A percentile compares a stretch with the other conserved stretches of the same genome.
phyloP scores from a whole-genome alignment of 228 moss, liverwort and hornwort species.

The Sphagnum magellanicum region DNA sequence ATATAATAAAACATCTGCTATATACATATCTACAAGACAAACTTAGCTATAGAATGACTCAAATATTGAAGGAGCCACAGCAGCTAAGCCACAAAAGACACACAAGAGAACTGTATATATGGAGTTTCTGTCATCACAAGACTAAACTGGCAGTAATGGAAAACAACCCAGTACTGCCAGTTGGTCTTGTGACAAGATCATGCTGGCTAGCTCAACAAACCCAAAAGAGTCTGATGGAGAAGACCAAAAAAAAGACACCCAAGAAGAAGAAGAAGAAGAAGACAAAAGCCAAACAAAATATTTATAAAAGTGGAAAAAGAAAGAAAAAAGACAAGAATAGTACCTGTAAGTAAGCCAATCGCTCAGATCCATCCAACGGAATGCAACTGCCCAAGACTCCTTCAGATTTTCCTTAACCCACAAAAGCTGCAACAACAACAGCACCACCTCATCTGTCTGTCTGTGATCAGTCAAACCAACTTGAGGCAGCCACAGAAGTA shows the following conservation, averaged over 20 bases:
- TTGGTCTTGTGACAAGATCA: no score
- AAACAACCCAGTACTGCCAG: no score
- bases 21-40: no score
- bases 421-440: slow-evolving; percentile 49
- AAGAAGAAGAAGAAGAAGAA: background rate
- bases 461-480: background rate
- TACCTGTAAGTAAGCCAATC: slow-evolving; percentile 99
- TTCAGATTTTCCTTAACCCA: slow-evolving; percentile 98
- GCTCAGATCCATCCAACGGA: slow-evolving; percentile 99
- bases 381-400: slow-evolving; percentile 89
- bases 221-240: background rate
- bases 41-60: no score
- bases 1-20: no score
- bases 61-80: no score
- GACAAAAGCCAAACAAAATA: background rate
- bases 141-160: no score
- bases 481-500: background rate
- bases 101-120: no score
- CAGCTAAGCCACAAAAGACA: no score
- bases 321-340: no score
- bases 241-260: background rate
- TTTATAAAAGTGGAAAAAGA: background rate
- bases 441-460: background rate
- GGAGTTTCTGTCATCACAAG: no score
- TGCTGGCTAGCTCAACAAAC: no score